phyloP scores from a whole-genome alignment of 768 basidiomycete species.

The Tulasnella sp. region DNA sequence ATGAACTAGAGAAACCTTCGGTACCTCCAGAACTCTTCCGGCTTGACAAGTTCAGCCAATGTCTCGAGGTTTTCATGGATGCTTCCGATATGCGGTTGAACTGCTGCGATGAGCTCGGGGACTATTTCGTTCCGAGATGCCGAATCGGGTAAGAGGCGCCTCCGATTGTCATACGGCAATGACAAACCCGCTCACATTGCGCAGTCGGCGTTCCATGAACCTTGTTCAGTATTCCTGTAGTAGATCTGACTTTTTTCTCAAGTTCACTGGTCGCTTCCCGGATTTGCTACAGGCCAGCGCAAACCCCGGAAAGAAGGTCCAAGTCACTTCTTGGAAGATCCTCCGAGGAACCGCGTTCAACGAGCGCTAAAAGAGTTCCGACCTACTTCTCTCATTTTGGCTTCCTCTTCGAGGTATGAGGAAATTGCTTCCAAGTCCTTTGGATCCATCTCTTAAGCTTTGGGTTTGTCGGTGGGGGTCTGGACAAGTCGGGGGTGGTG shows the following conservation, averaged over 20 bases:
- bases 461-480: not conserved
- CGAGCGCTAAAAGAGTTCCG: too few relatives aligned
- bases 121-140: constrained; percentile 16
- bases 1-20: not conserved
- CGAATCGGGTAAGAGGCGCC: not conserved
- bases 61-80: constrained; percentile 15
- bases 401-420: constrained; percentile 11
- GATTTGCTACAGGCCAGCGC: not conserved
- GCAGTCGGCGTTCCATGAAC: constrained; percentile 27
- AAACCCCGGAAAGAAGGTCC: not conserved
- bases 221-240: constrained; percentile 27
- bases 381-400: constrained; percentile 25
- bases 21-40: constrained; percentile 29
- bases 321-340: not conserved
- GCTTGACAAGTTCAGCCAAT: constrained; percentile 23
- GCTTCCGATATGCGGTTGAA: constrained; percentile 16
- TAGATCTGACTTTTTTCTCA: constrained; percentile 27
- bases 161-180: not conserved
- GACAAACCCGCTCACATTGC: constrained; percentile 18
- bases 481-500: not conserved
- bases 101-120: constrained; percentile 18
- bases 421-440: not conserved
- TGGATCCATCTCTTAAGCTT: constrained; percentile 9
- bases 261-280: constrained; percentile 24
- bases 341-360: not conserved